Evolutionary conservation across 495 filamentous ascomycete species (phyloP), one percentile per base, ranked within the genome.

Genomic region (Penicillium riverlandense): DNA sequence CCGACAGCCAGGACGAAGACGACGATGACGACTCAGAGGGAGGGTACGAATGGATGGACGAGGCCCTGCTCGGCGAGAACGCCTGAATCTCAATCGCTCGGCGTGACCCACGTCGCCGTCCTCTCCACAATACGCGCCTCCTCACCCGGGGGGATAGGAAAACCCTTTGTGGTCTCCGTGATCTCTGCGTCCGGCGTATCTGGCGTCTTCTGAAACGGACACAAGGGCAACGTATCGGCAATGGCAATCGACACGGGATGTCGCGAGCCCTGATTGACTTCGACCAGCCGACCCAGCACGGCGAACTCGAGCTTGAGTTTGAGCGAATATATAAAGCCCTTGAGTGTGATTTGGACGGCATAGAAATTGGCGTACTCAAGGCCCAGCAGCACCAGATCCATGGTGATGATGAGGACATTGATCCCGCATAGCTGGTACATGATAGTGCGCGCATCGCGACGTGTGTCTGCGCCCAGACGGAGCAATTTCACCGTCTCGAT

Each of bases 301-400:
- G 71, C 73, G 43, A 80, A 78, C 55, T 84, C 80, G 11, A 80
- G 63, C 55, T 82, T 83, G 31, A 84, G 61, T 53, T 84, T 84
- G 42, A 83, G 61, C 61, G 79, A 82, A 61, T 82, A 83, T 3
- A 80, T 55, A 46, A 75, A 68, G 5, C 66, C 71, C 58, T 83
- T 82, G 34, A 77, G 61, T 2, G 69, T 72, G 12, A 73, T 77
- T 50, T 83, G 72, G 30, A 79, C 62, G 4, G 72, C 65, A 49
- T 76, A 81, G n/a, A 66, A 52, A 43, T 65, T 64, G 7, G 71
- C 59, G 49, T 73, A 78, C 45, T 83, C 74, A 41, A 75, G 44
- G 1, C 58, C 57, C 11, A 84, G 50, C 15, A 78, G 51, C 12
- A 63, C 42, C 31, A 76, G 37, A 46, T 78, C 74, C 70, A 78